Evolutionary conservation across 2,329 filamentous ascomycete genomes (phyloP).

Genomic region (Sarocladium strictum): DNA sequence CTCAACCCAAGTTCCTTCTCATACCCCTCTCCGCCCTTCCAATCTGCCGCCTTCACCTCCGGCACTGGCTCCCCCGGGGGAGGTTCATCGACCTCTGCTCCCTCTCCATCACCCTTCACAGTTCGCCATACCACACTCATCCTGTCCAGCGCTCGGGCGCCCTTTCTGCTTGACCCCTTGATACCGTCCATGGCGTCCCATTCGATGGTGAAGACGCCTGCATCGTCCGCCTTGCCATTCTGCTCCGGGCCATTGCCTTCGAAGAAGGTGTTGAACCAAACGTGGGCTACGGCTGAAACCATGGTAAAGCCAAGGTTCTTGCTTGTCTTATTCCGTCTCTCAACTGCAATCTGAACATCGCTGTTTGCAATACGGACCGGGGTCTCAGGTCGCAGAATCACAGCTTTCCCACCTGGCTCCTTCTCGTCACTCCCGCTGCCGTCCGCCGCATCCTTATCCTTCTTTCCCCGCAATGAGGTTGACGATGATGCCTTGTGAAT

Average conservation of each 20-base stretch:
- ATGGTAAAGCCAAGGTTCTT: constrained; percentile 77
- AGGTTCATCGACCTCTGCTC: constrained; percentile 51
- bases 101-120: constrained; percentile 19
- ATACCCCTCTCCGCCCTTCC: constrained; percentile 55
- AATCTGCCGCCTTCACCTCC: constrained; percentile 66
- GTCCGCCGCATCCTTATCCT: constrained; percentile 12
- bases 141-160: constrained; percentile 72
- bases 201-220: constrained; percentile 54
- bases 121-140: constrained; percentile 79
- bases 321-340: constrained; percentile 73
- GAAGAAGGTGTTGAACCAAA: constrained; percentile 96
- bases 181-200: constrained; percentile 83
- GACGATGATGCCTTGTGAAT: constrained; percentile 24
- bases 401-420: constrained; percentile 60
- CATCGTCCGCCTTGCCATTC: constrained; percentile 57
- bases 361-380: constrained; percentile 69
- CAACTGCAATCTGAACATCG: constrained; percentile 86
- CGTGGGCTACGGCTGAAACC: constrained; percentile 88
- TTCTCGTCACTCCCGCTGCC: constrained; percentile 23
- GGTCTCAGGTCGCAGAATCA: constrained; percentile 68
- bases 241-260: constrained; percentile 74
- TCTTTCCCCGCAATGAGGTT: constrained; percentile 15
- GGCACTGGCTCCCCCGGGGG: constrained; percentile 60
- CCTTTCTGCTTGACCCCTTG: constrained; percentile 80
- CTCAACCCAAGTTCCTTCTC: constrained; percentile 65